Evolutionary conservation across 2,329 filamentous ascomycete genomes (phyloP), one percentile per base, ranked within the genome.

Genomic region (Cercospora zeae-maydis): DNA sequence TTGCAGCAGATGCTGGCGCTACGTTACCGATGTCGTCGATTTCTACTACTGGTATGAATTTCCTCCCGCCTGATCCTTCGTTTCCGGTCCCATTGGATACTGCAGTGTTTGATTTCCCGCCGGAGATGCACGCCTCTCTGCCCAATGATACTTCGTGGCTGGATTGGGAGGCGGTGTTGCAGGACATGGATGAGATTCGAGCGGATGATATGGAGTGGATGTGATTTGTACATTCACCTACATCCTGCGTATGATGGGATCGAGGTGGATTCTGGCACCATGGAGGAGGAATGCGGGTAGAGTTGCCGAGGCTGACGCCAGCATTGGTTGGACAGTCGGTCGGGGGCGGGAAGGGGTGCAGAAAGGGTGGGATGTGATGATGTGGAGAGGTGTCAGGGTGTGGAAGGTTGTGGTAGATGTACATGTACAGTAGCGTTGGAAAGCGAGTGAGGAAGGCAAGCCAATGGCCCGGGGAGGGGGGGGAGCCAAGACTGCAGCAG

Each of bases 161-260:
- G 72, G 77, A n/a, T 75, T 78, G 63, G 74, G 74, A 16, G 70
- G 73, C 62, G 24, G 69, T 63, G 47, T 60, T 62, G 39, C 79
- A 77, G 21, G 76, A 76, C 64, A 70, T 70, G 62, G 66, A 69
- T 42, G 67, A 70, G 24, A 82, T 82, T 71, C 82, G 82, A 52
- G 80, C 74, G 67, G 83, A 82, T 72, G 83, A 82, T 14, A 80
- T 83, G 72, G 83, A 83, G 61, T 83, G 72, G 13, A 81, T 72
- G 13, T 81, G 81, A 13, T n/a, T 13, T 27, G n/a, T n/a, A n/a
- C n/a, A n/a, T n/a, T n/a, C n/a, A n/a, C n/a, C n/a, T n/a, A n/a
- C n/a, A n/a, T n/a, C n/a, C n/a, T n/a, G n/a, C n/a, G n/a, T n/a
- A n/a, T n/a, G n/a, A n/a, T n/a, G n/a, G n/a, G n/a, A n/a, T n/a